Evolutionary conservation across 768 basidiomycete genomes (phyloP), one percentile per base, ranked within the genome.

Genomic region (Amylocystis lapponica): DNA sequence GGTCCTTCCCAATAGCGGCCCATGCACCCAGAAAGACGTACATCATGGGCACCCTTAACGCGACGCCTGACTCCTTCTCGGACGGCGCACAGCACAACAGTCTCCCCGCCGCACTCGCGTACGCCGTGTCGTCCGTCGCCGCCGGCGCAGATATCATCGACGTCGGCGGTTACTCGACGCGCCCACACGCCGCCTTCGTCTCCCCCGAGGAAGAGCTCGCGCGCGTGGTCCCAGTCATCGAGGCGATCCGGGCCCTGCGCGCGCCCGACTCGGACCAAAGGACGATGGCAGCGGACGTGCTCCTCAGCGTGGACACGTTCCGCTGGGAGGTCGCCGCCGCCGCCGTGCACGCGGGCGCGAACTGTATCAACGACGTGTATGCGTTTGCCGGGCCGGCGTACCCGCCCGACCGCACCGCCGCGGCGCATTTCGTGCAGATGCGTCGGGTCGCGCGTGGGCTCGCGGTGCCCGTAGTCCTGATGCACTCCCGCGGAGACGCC

Each of bases 1-100:
- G 79, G 80, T 64, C 58, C 3, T 72, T 71, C 53, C 66, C 69
- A 11, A 50, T 52, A 5, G 42, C 43, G 42, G 65, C 23, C 20
- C 34, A 22, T 4, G 55, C 55, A 17, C 46, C 47, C 6, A 51
- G 50, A 0, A 74, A 70, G 53, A 85, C 88, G 1, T 74, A 77
- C 43, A 59, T 97, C 45, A 97, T 98, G 95, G 85, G 85, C 0
- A 96, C 89, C 1, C 74, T 99, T 44, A 97, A 98, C 58, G 75
- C 76, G 5, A 97, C 95, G 0, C 94, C 95, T 2, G 95, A 99
- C 64, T 96, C 94, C 0, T 97, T 97, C 66, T 97, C 94, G 0
- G 93, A 97, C 49, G 92, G 92, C 9, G 72, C 80, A 1, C 57
- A 63, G 16, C 70, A 85, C 59, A 69, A 74, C 48, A 72, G 71